These are phyloP conservation scores for Blastocystis sp. DNA, from an alignment of 352 stramenopile genomes.

Conservation along the genomic window DNA sequence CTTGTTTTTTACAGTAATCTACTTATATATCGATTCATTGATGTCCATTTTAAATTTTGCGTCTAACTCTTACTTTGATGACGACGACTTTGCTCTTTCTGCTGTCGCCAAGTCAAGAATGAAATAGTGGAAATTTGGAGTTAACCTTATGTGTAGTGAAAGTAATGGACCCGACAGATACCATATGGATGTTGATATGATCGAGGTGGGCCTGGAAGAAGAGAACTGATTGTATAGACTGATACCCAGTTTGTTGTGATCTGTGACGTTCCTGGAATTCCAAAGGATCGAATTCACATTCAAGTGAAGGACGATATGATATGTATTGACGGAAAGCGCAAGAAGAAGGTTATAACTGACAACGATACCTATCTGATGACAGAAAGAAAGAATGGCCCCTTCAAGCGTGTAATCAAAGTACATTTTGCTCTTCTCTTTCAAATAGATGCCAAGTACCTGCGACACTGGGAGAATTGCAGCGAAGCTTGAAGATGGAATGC, in stretches of 20 bases:
- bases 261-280: constrained; percentile 40
- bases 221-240: neutral
- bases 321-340: constrained; percentile 56
- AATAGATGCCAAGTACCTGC: neutral
- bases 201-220: neutral
- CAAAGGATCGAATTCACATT: constrained; percentile 56
- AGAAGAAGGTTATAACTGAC: constrained; percentile 41
- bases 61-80: constrained; percentile 49
- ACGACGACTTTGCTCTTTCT: constrained; percentile 18
- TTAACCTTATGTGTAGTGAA: neutral
- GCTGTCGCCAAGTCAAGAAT: constrained; percentile 14
- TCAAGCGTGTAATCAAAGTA: constrained; percentile 9
- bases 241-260: constrained; percentile 25
- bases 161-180: neutral
- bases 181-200: constrained; percentile 24
- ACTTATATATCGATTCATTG: neutral
- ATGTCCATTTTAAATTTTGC: constrained; percentile 55
- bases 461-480: constrained; percentile 1
- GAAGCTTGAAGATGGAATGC: constrained; percentile 44
- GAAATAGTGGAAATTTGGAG: constrained; percentile 12
- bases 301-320: constrained; percentile 42
- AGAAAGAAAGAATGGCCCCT: neutral
- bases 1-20: neutral
- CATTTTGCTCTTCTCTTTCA: neutral
- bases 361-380: constrained; percentile 11